Base-by-base conservation (phyloP, 139 green algal species). In the Limnomonas spitsbergensis region DNA sequence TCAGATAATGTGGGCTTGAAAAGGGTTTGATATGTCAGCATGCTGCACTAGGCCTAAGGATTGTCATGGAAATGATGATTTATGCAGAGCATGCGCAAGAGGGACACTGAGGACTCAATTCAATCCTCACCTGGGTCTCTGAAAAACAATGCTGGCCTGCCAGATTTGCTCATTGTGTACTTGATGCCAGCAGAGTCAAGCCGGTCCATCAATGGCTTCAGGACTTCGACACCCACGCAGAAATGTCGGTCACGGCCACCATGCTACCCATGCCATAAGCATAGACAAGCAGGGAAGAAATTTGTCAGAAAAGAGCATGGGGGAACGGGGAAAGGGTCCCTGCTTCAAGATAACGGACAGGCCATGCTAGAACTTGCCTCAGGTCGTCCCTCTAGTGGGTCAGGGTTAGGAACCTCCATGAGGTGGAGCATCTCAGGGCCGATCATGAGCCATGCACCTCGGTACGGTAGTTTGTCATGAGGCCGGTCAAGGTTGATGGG, bases 361-460 rank as follows among this genome's bases (percentile, higher is more conserved):
- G n/a, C n/a, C n/a, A n/a, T n/a, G n/a, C n/a, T n/a, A n/a, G n/a
- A n/a, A n/a, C 20, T 61, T 61, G 20, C 47, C 47, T 82, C 73
- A 20, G 92, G 89, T 0, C 92, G 85, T 4, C 82, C 82, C 6
- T 78, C 77, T 52, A 86, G 29, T 0, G 90, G 88, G 77, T 95
- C 91, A 20, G 94, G 94, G 82, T 97, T 96, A 40, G 92, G 93
- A 68, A 98, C 87, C 83, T 96, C 93, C 94, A 98, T 98, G 0
- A 88, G 83, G 87, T 97, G 93, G 38, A 97, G 93, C 92, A 96
- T 96, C 68, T 96, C 93, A 1, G 86, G 83, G 0, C 91, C 92
- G 38, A 96, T 93, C 89, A 86, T 93, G 31, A 95, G 85, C 91
- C 92, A 97, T 24, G 91, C 91, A 24, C 94, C 94, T 29, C 84